These are phyloP conservation scores for Aspergillus alliaceus DNA, from an alignment of 2,329 filamentous ascomycete species.

Conservation along the genomic window DNA sequence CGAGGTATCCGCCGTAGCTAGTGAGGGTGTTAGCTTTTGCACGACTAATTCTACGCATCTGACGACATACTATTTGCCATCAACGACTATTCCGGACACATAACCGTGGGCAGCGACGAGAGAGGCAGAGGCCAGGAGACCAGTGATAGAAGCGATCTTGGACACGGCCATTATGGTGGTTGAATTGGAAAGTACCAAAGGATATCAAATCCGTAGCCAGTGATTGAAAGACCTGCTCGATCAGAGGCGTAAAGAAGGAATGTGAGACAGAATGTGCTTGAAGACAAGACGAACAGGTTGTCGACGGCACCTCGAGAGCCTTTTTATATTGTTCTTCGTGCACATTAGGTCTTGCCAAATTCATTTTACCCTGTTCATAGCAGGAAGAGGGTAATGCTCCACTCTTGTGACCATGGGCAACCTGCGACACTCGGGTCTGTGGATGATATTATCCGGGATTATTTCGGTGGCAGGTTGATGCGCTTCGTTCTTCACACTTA, in stretches of 20 bases:
- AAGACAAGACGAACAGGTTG: not conserved
- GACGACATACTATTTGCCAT: constrained; percentile 26
- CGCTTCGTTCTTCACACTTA: not conserved
- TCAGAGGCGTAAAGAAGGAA: constrained; percentile 11
- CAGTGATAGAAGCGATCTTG: constrained; percentile 22
- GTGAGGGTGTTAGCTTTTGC: constrained; percentile 27
- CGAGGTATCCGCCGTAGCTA: constrained; percentile 42
- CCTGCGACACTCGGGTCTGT: constrained; percentile 4
- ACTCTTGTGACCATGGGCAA: not conserved
- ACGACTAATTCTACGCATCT: not conserved
- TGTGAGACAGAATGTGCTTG: not conserved
- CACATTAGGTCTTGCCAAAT: not conserved
- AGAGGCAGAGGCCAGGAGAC: constrained; percentile 29
- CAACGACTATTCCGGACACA: constrained; percentile 30
- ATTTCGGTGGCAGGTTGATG: not conserved
- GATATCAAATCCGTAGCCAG: constrained; percentile 12
- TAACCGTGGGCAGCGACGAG: constrained; percentile 38
- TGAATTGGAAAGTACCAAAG: constrained; percentile 1
- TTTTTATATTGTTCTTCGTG: constrained; percentile 15
- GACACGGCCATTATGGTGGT: constrained; percentile 24
- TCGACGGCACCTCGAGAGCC: not conserved
- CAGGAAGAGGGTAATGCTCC: not conserved
- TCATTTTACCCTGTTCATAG: not conserved
- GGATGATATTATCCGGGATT: constrained; percentile 10
- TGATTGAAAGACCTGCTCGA: constrained; percentile 15